phyloP scores from a whole-genome alignment of 1,139 yeast species.

The Taiozyma sp. region DNA sequence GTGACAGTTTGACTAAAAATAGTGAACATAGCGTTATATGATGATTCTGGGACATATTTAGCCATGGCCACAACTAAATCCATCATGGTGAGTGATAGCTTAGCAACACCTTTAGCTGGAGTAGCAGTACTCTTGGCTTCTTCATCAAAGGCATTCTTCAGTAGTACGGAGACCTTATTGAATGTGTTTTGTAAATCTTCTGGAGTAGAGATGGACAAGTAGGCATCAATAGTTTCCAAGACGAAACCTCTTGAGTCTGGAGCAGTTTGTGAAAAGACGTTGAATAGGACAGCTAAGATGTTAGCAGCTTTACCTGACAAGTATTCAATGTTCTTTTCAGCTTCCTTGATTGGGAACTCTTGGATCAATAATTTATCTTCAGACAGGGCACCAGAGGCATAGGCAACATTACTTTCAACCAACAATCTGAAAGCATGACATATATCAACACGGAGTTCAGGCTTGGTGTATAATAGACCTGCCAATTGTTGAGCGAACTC shows the following conservation, averaged over 20 bases:
- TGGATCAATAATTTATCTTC: slow-evolving; percentile 56
- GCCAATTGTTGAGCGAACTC: slow-evolving; percentile 75
- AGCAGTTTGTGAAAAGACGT: slow-evolving; percentile 82
- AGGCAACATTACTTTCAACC: slow-evolving; percentile 72
- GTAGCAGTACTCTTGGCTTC: slow-evolving; percentile 33
- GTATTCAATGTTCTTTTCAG: slow-evolving; percentile 55
- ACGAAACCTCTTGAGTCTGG: slow-evolving; percentile 83
- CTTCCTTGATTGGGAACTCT: slow-evolving; percentile 52
- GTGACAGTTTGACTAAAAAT: slow-evolving; percentile 71
- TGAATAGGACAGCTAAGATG: slow-evolving; percentile 80
- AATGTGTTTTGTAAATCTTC: slow-evolving; percentile 72
- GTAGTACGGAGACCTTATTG: slow-evolving; percentile 76
- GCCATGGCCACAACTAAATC: slow-evolving; percentile 87
- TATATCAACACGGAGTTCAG: slow-evolving; percentile 69
- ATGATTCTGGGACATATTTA: slow-evolving; percentile 67
- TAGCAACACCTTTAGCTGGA: slow-evolving; percentile 37
- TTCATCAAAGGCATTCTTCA: slow-evolving; percentile 72
- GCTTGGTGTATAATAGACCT: slow-evolving; percentile 68
- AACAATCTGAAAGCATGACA: slow-evolving; percentile 78
- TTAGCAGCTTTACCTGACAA: slow-evolving; percentile 67
- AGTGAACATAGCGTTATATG: slow-evolving; percentile 70
- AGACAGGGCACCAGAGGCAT: slow-evolving; percentile 53
- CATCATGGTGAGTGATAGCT: slow-evolving; percentile 79
- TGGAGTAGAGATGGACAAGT: slow-evolving; percentile 63
- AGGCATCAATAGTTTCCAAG: slow-evolving; percentile 80